phyloP scores from a whole-genome alignment of 352 stramenopile genomes.

The Elongisporangium senticosum region DNA sequence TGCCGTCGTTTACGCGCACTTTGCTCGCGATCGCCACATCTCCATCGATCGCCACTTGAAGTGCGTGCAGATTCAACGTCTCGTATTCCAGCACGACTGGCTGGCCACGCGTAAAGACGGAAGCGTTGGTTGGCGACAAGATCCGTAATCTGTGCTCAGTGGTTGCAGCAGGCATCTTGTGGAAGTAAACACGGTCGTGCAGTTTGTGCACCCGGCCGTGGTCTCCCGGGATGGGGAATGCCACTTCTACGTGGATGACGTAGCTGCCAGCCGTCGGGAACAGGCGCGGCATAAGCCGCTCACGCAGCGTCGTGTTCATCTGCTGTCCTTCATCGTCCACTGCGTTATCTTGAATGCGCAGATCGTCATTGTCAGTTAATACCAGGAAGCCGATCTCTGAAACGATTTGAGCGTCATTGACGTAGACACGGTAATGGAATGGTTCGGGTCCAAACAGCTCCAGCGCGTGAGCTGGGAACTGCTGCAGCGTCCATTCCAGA shows the following conservation, averaged over 20 bases:
- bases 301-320: conserved; percentile 12
- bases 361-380: conserved; percentile 5
- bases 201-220: conserved; percentile 25
- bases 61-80: conserved; percentile 21
- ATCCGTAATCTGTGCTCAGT: conserved; percentile 11
- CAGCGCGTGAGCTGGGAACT: conserved; percentile 33
- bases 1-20: conserved; percentile 27
- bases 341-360: background rate
- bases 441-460: conserved; percentile 32
- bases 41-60: conserved; percentile 28
- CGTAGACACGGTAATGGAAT: conserved; percentile 32
- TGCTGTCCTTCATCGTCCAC: background rate
- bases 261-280: conserved; percentile 5
- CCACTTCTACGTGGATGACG: conserved; percentile 30
- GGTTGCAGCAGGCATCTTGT: conserved; percentile 6
- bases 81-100: conserved; percentile 35
- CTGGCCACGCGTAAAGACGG: conserved; percentile 11
- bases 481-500: conserved; percentile 36
- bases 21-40: conserved; percentile 18
- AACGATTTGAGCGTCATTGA: conserved; percentile 26
- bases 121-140: conserved; percentile 18
- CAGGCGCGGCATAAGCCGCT: conserved; percentile 12
- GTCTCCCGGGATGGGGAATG: conserved; percentile 28
- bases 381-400: conserved; percentile 34
- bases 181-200: conserved; percentile 16